A percentile compares a stretch with the other conserved stretches of the same genome.
phyloP scores from a whole-genome alignment of 2,329 filamentous ascomycete species.

The Fusarium euwallaceae region DNA sequence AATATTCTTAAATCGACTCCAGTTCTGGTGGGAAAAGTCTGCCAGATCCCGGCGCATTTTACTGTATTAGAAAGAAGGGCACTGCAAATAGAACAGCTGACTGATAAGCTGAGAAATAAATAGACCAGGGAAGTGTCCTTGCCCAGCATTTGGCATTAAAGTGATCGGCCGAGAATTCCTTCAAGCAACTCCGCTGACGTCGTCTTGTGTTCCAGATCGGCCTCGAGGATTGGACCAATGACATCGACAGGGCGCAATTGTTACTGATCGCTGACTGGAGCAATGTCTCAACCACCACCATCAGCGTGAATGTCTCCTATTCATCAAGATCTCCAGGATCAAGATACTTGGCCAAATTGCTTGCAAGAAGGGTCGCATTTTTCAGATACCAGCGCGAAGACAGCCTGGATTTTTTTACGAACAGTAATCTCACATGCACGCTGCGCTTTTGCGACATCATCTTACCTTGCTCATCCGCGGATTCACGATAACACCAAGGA shows the following conservation, averaged over 20 bases:
- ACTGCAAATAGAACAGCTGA: neutral
- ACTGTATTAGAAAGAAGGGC: neutral
- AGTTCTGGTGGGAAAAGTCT: neutral
- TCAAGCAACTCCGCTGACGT: constrained; percentile 16
- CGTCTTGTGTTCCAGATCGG: constrained; percentile 3
- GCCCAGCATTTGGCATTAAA: neutral
- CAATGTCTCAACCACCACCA: neutral
- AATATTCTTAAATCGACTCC: neutral
- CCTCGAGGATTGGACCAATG: constrained; percentile 14
- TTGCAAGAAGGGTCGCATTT: neutral
- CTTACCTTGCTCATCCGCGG: neutral
- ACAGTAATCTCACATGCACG: constrained; percentile 26
- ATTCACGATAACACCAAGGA: constrained; percentile 22
- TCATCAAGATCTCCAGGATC: constrained; percentile 5
- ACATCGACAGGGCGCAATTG: constrained; percentile 21
- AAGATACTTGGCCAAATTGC: neutral
- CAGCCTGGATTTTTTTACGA: neutral
- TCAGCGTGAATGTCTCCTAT: constrained; percentile 26
- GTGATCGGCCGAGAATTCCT: neutral
- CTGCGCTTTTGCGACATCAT: constrained; percentile 15
- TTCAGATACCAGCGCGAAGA: neutral
- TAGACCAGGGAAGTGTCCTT: neutral
- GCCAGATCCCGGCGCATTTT: neutral
- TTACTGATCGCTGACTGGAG: neutral
- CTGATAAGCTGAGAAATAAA: neutral